Evolutionary conservation across 257 asterid genomes (phyloP).

Genomic region (Haberlea rhodopensis): DNA sequence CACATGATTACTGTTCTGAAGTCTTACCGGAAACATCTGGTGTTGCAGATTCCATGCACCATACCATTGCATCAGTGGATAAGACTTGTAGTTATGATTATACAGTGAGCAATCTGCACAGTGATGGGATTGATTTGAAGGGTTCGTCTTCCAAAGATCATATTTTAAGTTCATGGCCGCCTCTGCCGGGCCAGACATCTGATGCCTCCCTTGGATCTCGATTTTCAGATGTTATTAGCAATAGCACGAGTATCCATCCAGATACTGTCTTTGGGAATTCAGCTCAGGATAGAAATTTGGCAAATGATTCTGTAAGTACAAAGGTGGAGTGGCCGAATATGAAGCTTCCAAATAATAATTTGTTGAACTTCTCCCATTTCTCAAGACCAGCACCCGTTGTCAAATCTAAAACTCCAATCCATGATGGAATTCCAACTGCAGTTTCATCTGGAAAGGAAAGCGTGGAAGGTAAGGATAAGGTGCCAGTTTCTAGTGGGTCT

Average conservation of each 20-base stretch:
- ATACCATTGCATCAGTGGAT: conserved; percentile 37
- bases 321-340: conserved; percentile 33
- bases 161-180: conserved; percentile 34
- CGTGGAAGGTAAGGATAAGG: conserved; percentile 36
- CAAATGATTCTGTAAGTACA: conserved; percentile 29
- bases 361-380: conserved; percentile 71
- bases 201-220: conserved; percentile 46
- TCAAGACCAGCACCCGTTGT: conserved; percentile 54
- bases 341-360: conserved; percentile 31
- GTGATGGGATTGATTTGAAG: conserved; percentile 36
- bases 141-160: conserved; percentile 43
- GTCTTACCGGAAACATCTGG: conserved; percentile 69
- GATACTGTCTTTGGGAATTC: conserved; percentile 33
- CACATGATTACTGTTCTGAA: conserved; percentile 51
- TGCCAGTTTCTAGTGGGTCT: conserved; percentile 28
- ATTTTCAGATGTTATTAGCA: conserved; percentile 39
- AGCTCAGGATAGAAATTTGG: conserved; percentile 36
- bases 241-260: conserved; percentile 31
- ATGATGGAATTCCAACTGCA: conserved; percentile 39
- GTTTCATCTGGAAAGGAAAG: conserved; percentile 36
- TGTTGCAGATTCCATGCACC: conserved; percentile 42
- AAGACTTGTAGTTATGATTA: conserved; percentile 39
- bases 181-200: conserved; percentile 44
- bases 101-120: conserved; percentile 31
- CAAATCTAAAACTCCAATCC: conserved; percentile 39